phyloP scores from a whole-genome alignment of 1,284 basidiomycete genomes.

The Leccinum cinnamomeum region DNA sequence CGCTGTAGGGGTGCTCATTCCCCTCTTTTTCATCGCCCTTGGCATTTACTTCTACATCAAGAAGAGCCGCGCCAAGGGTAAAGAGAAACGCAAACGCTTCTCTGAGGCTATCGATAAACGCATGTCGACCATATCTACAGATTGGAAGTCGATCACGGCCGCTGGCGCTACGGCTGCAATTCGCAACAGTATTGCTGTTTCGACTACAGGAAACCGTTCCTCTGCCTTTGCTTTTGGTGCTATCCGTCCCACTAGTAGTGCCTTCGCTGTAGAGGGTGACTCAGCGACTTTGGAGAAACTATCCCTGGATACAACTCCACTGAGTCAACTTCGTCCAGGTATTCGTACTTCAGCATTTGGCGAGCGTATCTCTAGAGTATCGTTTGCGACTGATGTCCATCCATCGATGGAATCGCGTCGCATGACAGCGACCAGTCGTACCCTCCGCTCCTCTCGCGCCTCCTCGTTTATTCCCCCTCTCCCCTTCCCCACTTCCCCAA shows the following conservation, averaged over 20 bases:
- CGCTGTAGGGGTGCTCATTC: constrained; percentile 79
- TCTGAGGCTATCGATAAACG: constrained; percentile 74
- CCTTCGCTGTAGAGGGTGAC: constrained; percentile 46
- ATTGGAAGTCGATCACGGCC: constrained; percentile 75
- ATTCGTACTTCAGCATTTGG: constrained; percentile 44
- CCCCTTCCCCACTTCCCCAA: constrained; percentile 34
- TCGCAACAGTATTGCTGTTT: constrained; percentile 63
- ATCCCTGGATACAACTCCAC: constrained; percentile 45
- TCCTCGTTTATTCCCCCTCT: constrained; percentile 53
- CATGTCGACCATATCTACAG: constrained; percentile 75
- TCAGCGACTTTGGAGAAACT: constrained; percentile 32
- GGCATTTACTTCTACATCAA: constrained; percentile 54
- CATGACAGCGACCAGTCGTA: constrained; percentile 49
- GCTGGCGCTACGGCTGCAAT: constrained; percentile 74
- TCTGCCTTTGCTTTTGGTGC: constrained; percentile 57
- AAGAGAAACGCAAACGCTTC: constrained; percentile 66
- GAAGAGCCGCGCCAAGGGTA: constrained; percentile 56
- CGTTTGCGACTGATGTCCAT: constrained; percentile 69
- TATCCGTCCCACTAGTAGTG: constrained; percentile 49
- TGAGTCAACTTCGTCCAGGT: constrained; percentile 53
- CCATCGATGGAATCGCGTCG: constrained; percentile 60
- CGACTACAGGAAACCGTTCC: constrained; percentile 41
- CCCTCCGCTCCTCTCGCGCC: constrained; percentile 47
- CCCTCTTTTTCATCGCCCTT: constrained; percentile 57
- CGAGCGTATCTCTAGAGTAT: constrained; percentile 59